Base-by-base conservation (phyloP, 345 rosid genomes). In the Bruguiera parviflora region DNA sequence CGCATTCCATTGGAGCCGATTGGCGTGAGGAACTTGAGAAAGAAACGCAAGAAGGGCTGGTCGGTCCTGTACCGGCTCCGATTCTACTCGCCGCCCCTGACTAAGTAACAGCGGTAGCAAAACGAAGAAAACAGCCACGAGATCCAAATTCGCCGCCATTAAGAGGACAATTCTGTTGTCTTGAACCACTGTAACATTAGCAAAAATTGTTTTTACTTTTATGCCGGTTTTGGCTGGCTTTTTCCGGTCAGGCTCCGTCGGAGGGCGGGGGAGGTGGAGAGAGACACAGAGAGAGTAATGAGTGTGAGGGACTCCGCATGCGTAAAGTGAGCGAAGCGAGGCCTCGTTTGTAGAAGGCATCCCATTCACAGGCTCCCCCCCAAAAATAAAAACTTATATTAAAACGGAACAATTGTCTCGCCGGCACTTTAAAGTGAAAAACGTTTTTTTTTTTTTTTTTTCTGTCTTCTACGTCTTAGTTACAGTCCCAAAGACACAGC, bases 31-130 rank as follows among this genome's bases (percentile, higher is more conserved):
- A 46, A 76, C 80, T 57, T 32, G 64, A 0, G 80, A 63, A 49
- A 91, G 68, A 81, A 94, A 94, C 3, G 85, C 69, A 77, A 94
- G 86, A 72, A 95, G 96, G 0, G 96, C 90, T 81, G 87, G 93
- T 82, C 80, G 92, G 73, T 95, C 97, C 57, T 73, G 80, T 10
- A 74, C 37, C 16, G 97, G 92, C 82, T 89, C 99, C 21, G 99
- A 78, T 73, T 39, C 62, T 33, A 83, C 88, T 72, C 80, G 84
- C 3, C 63, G 58, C 13, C 53, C 61, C 57, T 64, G 21, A 75
- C 80, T 70, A 67, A 80, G 69, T 13, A 47, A 2, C 15, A 82
- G 22, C 71, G 83, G 21, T 53, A 80, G 65, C 53, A 71, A 74
- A 53, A 79, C 68, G 3, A 75, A 68, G 53, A 76, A 67, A 58